Evolutionary conservation across 352 stramenopile genomes (phyloP), one percentile per base, ranked within the genome.

Genomic region (Phytopythium litorale): DNA sequence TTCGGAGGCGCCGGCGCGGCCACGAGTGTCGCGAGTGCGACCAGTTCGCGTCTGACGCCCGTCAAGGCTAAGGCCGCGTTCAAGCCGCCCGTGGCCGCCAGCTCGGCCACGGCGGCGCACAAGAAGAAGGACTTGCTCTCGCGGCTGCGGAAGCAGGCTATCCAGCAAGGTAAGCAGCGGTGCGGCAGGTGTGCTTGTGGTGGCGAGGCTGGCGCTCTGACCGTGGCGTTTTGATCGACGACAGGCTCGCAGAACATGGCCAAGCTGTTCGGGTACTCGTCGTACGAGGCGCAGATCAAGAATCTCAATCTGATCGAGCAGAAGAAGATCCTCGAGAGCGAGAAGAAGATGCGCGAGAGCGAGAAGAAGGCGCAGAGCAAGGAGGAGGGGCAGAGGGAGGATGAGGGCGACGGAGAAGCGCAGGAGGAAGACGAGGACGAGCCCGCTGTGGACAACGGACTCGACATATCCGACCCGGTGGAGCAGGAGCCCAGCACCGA

Each of bases 211-310:
- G 21, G 12, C 7, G 23, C 13, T 18, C 30, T 55, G 49, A 38
- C 0, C 6, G 11, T 16, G 21, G 49, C 11, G 5, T 55, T 0
- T 16, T 45, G 30, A 33, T 19, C 3, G 15, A 25, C 3, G 18
- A n/a, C 12, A 79, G 72, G 71, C 21, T 78, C 80, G 7, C 67
- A 87, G 45, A 73, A 75, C 18, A 82, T 82, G 68, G 86, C 86
- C 64, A 90, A 90, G 66, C 37, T 91, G 6, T 93, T 95, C 62
- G 86, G 86, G 5, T 92, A 91, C 62, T 56, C 61, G 21, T 92
- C 65, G 50, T 88, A 87, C 59, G 79, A 91, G 48, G 78, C 89
- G 49, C 86, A 93, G 56, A 55, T 92, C 13, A 68, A 83, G 63
- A 50, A 86, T 25, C 52, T 94, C 46, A 88, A 92, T 52, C 68